Base-by-base conservation (phyloP, 2,329 filamentous ascomycete species). In the Phialocephala subalpina region DNA sequence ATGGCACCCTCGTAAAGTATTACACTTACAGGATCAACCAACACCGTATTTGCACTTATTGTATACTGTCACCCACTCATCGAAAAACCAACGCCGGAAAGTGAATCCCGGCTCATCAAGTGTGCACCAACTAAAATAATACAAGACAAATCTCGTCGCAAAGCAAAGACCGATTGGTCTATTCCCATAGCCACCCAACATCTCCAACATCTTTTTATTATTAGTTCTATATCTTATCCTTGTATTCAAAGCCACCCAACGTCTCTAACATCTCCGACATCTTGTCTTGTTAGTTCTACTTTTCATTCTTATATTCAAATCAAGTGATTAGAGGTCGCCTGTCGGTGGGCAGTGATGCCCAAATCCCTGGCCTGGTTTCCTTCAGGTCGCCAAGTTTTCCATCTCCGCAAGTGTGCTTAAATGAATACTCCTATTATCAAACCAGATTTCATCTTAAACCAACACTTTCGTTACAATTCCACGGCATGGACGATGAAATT, bases 171-270 rank as follows among this genome's bases (percentile, higher is more conserved):
- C 47, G 47, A 53, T 53, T 25, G 47, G 20, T 22, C 11, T 53
- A 4, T 53, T 53, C 47, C 20, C 47, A 53, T 22, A 20, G 47
- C 47, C 20, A 53, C 47, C 20, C 47, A 53, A 53, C 14, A 53
- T 53, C 16, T 53, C 47, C 20, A 53, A 53, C 42, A 47, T 47
- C 42, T 47, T 47, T 47, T 47, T 5, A 47, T 47, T 47, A 14
- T 47, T 47, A 18, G 16, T 47, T 53, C 20, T 25, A n/a, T 53
- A 53, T 53, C 47, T 53, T 27, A 53, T 53, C 47, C 47, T 53
- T 53, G 27, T 25, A n/a, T 53, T 53, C 47, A 53, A 25, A 25
- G 29, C 29, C 4, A 33, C 29, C 29, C 29, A 33, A 33, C 29
- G 29, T 33, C 29, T 33, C 29, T 33, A 33, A 33, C 29, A 33